Conservation (phyloP, 1,284 basidiomycete genomes). For the Malassezia obtusa region DNA sequence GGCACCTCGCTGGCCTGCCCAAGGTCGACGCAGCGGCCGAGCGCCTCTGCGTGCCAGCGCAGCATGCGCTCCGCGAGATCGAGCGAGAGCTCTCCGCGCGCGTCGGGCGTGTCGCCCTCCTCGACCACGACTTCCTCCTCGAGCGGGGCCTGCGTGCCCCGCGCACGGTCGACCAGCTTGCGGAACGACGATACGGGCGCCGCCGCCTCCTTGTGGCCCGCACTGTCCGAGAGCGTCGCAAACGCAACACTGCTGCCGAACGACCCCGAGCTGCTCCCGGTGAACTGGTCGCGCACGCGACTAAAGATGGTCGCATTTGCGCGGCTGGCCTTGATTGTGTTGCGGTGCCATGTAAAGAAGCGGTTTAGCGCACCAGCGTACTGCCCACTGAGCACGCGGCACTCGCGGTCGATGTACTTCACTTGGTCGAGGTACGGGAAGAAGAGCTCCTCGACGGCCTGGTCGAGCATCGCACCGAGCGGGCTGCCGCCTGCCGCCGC, state of each 20-base stretch:
- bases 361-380: constrained; percentile 65
- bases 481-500: constrained; percentile 26
- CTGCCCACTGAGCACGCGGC: constrained; percentile 70
- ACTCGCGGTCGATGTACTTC: constrained; percentile 85
- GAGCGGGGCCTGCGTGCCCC: neutral
- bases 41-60: constrained; percentile 46
- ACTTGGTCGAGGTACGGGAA: constrained; percentile 79
- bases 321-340: constrained; percentile 14
- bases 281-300: constrained; percentile 80
- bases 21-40: constrained; percentile 45
- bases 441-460: constrained; percentile 90
- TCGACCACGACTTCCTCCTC: constrained; percentile 3
- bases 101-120: neutral
- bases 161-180: constrained; percentile 32
- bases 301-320: constrained; percentile 60
- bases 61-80: constrained; percentile 40
- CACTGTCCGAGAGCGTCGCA: constrained; percentile 12
- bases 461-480: constrained; percentile 68
- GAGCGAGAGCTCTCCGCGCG: constrained; percentile 35
- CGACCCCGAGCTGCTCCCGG: constrained; percentile 47
- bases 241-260: constrained; percentile 15
- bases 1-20: constrained; percentile 50
- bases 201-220: neutral
- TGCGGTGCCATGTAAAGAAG: constrained; percentile 76
- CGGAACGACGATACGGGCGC: constrained; percentile 25